Evolutionary conservation across 176 grass and related monocot species (phyloP), one percentile per base, ranked within the genome.

Genomic region (Tuctoria greenei): DNA sequence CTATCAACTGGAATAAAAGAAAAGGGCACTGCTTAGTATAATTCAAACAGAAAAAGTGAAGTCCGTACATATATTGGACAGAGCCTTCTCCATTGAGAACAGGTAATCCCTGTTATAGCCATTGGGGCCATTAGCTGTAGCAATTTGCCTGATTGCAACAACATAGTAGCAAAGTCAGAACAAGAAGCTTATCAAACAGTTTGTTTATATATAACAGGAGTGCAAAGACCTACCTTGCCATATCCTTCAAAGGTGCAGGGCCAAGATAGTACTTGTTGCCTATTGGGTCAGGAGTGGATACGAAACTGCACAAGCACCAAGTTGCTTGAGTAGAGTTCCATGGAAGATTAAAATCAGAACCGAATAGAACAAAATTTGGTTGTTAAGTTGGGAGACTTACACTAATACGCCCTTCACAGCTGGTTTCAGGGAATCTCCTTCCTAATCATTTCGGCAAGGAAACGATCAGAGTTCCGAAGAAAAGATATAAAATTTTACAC

Each of bases 221-320:
- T 74, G 35, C 56, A 78, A 24, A 50, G 74, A 7, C 57, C 8
- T 65, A 93, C 95, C 76, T 85, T 79, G 95, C 91, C 91, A 97
- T 97, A 83, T 97, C 84, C 59, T 88, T 63, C 79, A 93, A 78
- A 21, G 95, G 81, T 71, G 95, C 91, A 38, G 95, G 88, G 66
- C 95, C 95, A 67, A 97, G 85, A 37, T 97, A 97, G 39, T 97
- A 97, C 12, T 89, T 97, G 86, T 97, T 97, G 64, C 82, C 81
- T 17, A 82, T 31, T 26, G 85, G 85, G 70, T 93, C 91, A 46
- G 88, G 88, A 64, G 95, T 92, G 20, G 91, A 91, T 45, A 93
- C 58, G 63, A 97, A 93, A 55, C 95, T 97, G 73, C 55, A 25
- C 7, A 27, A 25, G 49, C 7, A 78, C 7, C 46, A 75, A 46